phyloP scores from a whole-genome alignment of 2,329 filamentous ascomycete species.

The Aureobasidium pullulans region DNA sequence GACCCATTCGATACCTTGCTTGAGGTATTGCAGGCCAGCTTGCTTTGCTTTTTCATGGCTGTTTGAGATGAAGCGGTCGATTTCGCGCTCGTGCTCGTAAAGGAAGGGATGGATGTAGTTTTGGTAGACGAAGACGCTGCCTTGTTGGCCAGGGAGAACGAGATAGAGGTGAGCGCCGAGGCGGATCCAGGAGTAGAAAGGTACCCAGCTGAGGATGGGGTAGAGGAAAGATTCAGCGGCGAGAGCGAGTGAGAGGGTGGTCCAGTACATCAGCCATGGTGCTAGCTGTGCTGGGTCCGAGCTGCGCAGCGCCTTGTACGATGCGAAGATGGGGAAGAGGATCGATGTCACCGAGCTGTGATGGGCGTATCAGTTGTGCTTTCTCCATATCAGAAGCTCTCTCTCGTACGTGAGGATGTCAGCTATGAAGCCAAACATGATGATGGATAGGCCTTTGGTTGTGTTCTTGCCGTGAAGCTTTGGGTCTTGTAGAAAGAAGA shows the following conservation, averaged over 20 bases:
- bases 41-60: constrained; percentile 71
- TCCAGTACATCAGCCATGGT: constrained; percentile 99
- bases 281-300: constrained; percentile 81
- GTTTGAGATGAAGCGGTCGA: constrained; percentile 81
- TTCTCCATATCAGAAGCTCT: constrained; percentile 18
- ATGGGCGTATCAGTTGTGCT: constrained; percentile 16
- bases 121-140: constrained; percentile 78
- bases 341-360: constrained; percentile 75
- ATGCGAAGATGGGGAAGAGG: constrained; percentile 91
- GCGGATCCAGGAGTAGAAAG: constrained; percentile 89
- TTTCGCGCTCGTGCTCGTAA: constrained; percentile 73
- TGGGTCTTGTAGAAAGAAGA: background rate
- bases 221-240: constrained; percentile 80
- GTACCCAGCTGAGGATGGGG: constrained; percentile 84
- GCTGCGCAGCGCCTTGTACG: constrained; percentile 94
- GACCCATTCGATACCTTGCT: constrained; percentile 46
- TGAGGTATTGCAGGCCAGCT: constrained; percentile 58
- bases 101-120: constrained; percentile 83
- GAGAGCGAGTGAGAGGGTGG: constrained; percentile 74
- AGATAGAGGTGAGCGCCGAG: constrained; percentile 85
- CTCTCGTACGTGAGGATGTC: constrained; percentile 66
- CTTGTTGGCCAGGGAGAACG: constrained; percentile 94
- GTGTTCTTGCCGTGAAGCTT: background rate
- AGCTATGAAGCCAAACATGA: constrained; percentile 71
- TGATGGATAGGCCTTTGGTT: constrained; percentile 7